Conservation (phyloP, 495 filamentous ascomycete genomes). For the Neurospora sp. region DNA sequence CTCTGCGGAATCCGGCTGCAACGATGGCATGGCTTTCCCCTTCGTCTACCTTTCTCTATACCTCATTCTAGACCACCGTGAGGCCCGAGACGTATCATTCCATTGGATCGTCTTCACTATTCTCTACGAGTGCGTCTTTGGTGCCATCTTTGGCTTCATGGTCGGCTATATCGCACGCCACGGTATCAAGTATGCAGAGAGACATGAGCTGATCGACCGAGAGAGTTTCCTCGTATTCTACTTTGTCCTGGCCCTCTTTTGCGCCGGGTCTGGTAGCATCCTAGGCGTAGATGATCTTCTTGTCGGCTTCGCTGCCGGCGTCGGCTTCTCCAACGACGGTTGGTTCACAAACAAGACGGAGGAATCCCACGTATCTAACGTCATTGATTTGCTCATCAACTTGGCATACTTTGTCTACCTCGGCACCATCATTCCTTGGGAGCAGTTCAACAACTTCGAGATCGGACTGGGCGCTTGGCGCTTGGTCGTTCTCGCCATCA, state of each 20-base stretch:
- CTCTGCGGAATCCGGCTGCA: slow-evolving; percentile 96
- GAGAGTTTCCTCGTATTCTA: slow-evolving; percentile 99
- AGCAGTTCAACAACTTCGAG: slow-evolving; percentile 61
- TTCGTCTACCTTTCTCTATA: slow-evolving; percentile 93
- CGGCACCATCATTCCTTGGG: slow-evolving; percentile 94
- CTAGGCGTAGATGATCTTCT: slow-evolving; percentile 94
- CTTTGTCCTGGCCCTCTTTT: slow-evolving; percentile 93
- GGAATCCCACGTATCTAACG: slow-evolving; percentile 97
- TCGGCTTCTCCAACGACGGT: slow-evolving; percentile 97
- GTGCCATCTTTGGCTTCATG: slow-evolving; percentile 76
- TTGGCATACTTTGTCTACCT: slow-evolving; percentile 97
- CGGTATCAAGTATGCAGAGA: slow-evolving; percentile 82
- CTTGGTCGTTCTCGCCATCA: slow-evolving; percentile 76
- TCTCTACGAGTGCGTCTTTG: slow-evolving; percentile 93
- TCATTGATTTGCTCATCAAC: slow-evolving; percentile 95
- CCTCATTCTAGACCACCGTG: slow-evolving; percentile 65
- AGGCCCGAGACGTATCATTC: slow-evolving; percentile 57
- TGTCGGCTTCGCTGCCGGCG: slow-evolving; percentile 88
- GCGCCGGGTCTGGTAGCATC: slow-evolving; percentile 85
- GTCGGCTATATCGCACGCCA: slow-evolving; percentile 86
- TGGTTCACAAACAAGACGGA: slow-evolving; percentile 99
- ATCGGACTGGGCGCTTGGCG: slow-evolving; percentile 77
- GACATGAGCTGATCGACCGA: slow-evolving; percentile 77
- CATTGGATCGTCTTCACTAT: slow-evolving; percentile 89
- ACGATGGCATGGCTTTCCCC: slow-evolving; percentile 99